phyloP scores from a whole-genome alignment of 2,329 filamentous ascomycete genomes.

The Atkinsonella hypoxylon region DNA sequence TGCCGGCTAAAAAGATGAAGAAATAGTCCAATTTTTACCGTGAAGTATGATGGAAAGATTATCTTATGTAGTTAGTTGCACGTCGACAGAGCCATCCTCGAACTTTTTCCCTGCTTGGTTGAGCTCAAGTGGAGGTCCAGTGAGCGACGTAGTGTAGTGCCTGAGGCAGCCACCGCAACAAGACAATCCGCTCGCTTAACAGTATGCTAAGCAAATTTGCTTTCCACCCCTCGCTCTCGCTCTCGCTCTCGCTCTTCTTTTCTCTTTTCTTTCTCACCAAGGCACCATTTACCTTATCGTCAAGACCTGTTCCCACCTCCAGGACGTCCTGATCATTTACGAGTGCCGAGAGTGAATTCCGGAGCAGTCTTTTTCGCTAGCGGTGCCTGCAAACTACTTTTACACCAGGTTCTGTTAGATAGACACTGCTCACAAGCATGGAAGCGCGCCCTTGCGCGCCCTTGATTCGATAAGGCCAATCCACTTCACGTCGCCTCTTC shows the following conservation, averaged over 20 bases:
- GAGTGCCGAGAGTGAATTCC: conserved; percentile 67
- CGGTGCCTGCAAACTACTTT: conserved; percentile 61
- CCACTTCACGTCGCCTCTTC: neutral
- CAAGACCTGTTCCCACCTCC: conserved; percentile 56
- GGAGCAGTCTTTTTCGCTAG: conserved; percentile 94
- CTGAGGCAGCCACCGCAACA: conserved; percentile 15
- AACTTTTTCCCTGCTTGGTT: conserved; percentile 4
- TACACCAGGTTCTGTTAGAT: conserved; percentile 89
- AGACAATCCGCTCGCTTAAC: neutral
- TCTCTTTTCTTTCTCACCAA: conserved; percentile 29
- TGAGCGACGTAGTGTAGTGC: conserved; percentile 5
- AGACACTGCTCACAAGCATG: conserved; percentile 69
- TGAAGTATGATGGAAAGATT: too few species aligned
- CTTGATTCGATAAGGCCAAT: neutral
- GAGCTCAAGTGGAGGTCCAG: too few species aligned
- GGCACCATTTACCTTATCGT: conserved; percentile 92
- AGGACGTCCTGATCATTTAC: conserved; percentile 84
- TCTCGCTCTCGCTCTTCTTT: conserved; percentile 16
- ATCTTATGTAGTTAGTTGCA: too few species aligned
- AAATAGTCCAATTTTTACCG: too few species aligned
- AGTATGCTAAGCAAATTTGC: conserved; percentile 7
- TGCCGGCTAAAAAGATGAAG: too few species aligned
- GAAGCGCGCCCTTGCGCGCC: neutral
- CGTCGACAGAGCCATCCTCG: too few species aligned
- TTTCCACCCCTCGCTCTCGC: conserved; percentile 8